A percentile compares a stretch with the other conserved stretches of the same genome.
Evolutionary conservation across 2,329 filamentous ascomycete genomes (phyloP).

Genomic region (Cladosporium austrohemisphaericum): DNA sequence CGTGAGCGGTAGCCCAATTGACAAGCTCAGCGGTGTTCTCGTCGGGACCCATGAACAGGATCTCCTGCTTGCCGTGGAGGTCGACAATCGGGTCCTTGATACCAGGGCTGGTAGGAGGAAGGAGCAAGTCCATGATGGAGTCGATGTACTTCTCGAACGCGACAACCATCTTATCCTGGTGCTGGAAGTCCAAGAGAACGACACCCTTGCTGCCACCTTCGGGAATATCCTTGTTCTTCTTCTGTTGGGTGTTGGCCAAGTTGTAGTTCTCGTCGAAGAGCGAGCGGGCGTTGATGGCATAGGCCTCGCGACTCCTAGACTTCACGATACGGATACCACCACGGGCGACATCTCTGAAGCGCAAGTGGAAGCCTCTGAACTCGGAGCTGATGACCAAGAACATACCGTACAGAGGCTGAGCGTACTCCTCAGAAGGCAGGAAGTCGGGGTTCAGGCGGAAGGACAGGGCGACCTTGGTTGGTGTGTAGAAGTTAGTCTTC

Average conservation of each 20-base stretch:
- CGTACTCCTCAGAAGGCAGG: conserved; percentile 87
- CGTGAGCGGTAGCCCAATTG: conserved; percentile 98
- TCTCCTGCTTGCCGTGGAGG: conserved; percentile 89
- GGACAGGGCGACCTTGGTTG: conserved; percentile 95
- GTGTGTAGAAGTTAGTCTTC: conserved; percentile 98
- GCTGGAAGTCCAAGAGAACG: conserved; percentile 85
- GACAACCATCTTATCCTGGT: conserved; percentile 87
- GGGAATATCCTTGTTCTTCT: conserved; percentile 99
- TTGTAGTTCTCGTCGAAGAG: conserved; percentile 99
- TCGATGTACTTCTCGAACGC: conserved; percentile 99
- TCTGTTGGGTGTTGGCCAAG: conserved; percentile 94
- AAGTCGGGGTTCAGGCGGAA: conserved; percentile 90
- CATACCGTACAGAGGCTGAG: conserved; percentile 93
- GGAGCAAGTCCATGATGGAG: conserved; percentile 89
- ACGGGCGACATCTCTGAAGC: conserved; percentile 94
- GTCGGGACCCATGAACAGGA: conserved; percentile 96
- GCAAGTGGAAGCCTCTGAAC: conserved; percentile 93
- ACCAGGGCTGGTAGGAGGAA: conserved; percentile 84
- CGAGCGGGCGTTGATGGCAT: conserved; percentile 91
- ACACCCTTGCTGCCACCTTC: conserved; percentile 98
- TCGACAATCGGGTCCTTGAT: conserved; percentile 99
- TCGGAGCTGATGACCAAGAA: conserved; percentile 97
- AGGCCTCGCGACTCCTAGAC: conserved; percentile 92
- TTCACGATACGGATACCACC: conserved; percentile 98
- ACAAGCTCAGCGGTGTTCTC: conserved; percentile 98